These are phyloP conservation scores for Globisporangium solare DNA, from an alignment of 352 stramenopile genomes.

Conservation along the genomic window DNA sequence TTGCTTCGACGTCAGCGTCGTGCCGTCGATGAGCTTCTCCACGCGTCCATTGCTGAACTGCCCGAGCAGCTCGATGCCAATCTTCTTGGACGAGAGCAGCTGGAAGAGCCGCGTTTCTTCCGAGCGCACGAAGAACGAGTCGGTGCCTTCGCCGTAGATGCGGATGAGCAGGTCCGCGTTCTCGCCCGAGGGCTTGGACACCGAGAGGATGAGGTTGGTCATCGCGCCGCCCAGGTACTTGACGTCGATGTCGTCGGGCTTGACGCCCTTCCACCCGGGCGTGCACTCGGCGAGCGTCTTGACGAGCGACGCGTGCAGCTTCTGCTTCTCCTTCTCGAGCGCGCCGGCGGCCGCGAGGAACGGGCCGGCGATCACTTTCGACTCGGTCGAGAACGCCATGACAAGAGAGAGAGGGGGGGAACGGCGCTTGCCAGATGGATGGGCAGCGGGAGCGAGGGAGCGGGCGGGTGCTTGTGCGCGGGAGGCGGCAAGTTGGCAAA, in stretches of 20 bases:
- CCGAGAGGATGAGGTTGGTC: conserved; percentile 84
- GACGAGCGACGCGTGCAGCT: conserved; percentile 67
- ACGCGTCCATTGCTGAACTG: conserved; percentile 72
- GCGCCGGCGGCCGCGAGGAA: conserved; percentile 48
- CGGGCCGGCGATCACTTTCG: conserved; percentile 44
- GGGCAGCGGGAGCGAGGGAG: too few relatives aligned
- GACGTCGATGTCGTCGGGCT: conserved; percentile 53
- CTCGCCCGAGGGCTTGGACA: conserved; percentile 61
- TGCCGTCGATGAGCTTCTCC: conserved; percentile 73
- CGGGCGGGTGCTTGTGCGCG: conserved; percentile 10
- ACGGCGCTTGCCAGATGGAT: too few relatives aligned
- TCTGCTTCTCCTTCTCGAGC: conserved; percentile 64
- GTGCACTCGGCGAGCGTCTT: conserved; percentile 47
- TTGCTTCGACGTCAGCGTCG: conserved; percentile 56
- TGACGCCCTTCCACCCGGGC: conserved; percentile 49
- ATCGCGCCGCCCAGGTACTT: conserved; percentile 72
- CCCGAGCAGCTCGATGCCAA: conserved; percentile 71
- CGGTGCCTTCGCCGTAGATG: conserved; percentile 78
- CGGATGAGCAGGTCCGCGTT: conserved; percentile 69
- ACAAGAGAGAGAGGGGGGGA: too few relatives aligned
- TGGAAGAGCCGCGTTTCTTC: conserved; percentile 80
- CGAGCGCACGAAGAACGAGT: conserved; percentile 71
- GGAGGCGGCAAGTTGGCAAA: conserved; percentile 22
- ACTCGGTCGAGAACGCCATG: conserved; percentile 27
- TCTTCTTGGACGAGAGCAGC: conserved; percentile 58